These are phyloP conservation scores for Stemphylium lycopersici DNA, from an alignment of 2,329 filamentous ascomycete genomes.

Conservation along the genomic window DNA sequence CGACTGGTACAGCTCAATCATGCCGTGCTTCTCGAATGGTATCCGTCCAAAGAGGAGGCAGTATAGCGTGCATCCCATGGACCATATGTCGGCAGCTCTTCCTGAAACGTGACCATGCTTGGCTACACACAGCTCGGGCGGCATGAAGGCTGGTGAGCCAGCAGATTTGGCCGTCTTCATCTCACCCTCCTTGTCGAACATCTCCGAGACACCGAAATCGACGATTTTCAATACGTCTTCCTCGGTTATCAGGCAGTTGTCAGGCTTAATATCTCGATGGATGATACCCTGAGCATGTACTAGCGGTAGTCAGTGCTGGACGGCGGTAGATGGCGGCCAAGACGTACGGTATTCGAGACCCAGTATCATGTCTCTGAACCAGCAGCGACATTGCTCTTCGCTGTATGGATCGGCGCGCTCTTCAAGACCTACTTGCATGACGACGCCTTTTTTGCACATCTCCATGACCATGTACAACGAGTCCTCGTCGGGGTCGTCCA, in stretches of 20 bases:
- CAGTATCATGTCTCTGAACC: slow-evolving; percentile 93
- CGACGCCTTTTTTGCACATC: slow-evolving; percentile 97
- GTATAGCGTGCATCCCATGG: slow-evolving; percentile 94
- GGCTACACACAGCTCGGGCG: slow-evolving; percentile 87
- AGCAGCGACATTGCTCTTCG: slow-evolving; percentile 81
- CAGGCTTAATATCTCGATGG: slow-evolving; percentile 96
- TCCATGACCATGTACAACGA: slow-evolving; percentile 98
- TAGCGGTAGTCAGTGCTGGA: slow-evolving; percentile 46
- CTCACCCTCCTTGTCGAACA: slow-evolving; percentile 86
- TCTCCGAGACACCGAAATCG: slow-evolving; percentile 98
- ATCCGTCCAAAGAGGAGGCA: slow-evolving; percentile 88
- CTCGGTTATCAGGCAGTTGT: slow-evolving; percentile 87
- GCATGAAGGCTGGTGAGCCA: slow-evolving; percentile 91
- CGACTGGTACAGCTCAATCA: slow-evolving; percentile 87
- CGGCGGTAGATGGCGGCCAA: neutral
- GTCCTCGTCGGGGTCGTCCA: slow-evolving; percentile 94
- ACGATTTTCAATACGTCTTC: slow-evolving; percentile 97
- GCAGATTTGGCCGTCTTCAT: slow-evolving; percentile 95
- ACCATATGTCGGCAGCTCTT: slow-evolving; percentile 93
- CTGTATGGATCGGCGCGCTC: slow-evolving; percentile 82
- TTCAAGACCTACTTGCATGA: slow-evolving; percentile 94
- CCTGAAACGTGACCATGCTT: slow-evolving; percentile 89
- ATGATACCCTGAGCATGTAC: slow-evolving; percentile 94
- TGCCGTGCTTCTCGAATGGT: slow-evolving; percentile 79
- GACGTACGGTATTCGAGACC: slow-evolving; percentile 88